These are phyloP conservation scores for Chaetomiaceae sp. DNA, from an alignment of 2,329 filamentous ascomycete genomes.

Conservation along the genomic window DNA sequence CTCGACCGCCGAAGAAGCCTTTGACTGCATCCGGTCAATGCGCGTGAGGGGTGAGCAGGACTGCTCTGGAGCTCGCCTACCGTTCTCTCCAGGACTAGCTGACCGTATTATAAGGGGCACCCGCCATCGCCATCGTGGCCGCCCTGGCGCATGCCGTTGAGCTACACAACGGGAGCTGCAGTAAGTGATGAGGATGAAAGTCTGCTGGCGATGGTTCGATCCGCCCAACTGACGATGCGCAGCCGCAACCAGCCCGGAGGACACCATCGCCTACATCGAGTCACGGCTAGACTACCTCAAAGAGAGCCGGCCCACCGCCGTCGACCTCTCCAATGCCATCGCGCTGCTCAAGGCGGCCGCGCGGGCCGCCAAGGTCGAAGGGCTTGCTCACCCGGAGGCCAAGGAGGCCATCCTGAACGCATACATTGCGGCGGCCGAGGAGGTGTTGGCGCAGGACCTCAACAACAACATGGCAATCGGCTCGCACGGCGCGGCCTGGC, in stretches of 20 bases:
- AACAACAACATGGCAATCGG: constrained; percentile 84
- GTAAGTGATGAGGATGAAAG: no score
- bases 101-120: constrained; percentile 54
- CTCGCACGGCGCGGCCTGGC: constrained; percentile 75
- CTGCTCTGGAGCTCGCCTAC: no score
- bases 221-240: background rate
- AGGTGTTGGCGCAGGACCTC: constrained; percentile 81
- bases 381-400: constrained; percentile 33
- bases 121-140: constrained; percentile 97
- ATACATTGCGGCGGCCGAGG: constrained; percentile 75
- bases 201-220: no score
- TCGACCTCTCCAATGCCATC: constrained; percentile 89
- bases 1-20: constrained; percentile 65
- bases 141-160: constrained; percentile 84
- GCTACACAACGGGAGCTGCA: constrained; percentile 51
- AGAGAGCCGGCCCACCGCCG: constrained; percentile 84
- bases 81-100: no score
- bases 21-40: constrained; percentile 79
- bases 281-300: constrained; percentile 79
- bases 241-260: constrained; percentile 40
- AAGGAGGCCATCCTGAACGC: constrained; percentile 55
- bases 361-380: constrained; percentile 39
- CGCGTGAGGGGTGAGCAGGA: constrained; percentile 52
- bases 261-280: constrained; percentile 65
- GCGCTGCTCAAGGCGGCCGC: constrained; percentile 66